Percentiles rank a stretch among this genome's conserved stretches.
Conservation (phyloP, 345 rosid species). For the Abelmoschus esculentus region DNA sequence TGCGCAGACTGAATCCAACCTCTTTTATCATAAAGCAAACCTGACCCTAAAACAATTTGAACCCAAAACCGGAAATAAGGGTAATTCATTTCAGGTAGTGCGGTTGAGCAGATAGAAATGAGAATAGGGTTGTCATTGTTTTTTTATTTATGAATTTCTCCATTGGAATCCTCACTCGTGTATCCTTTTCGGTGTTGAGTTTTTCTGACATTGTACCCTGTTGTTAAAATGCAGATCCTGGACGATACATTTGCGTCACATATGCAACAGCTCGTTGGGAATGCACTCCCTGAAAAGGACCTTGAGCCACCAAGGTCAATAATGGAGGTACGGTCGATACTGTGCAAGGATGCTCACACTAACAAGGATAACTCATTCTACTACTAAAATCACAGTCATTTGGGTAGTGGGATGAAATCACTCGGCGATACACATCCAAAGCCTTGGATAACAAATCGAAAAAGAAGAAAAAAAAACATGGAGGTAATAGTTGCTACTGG, state of each 20-base stretch:
- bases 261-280: slow-evolving; percentile 91
- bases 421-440: not conserved
- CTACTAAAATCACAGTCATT: slow-evolving; percentile 18
- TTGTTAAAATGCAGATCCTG: slow-evolving; percentile 48
- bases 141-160: not conserved
- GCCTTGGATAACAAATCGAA: not conserved
- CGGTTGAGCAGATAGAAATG: no score
- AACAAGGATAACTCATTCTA: slow-evolving; percentile 59
- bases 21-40: no score
- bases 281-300: slow-evolving; percentile 71
- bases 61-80: no score
- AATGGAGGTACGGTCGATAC: slow-evolving; percentile 82
- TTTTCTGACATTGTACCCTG: not conserved
- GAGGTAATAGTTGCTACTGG: not conserved
- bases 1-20: no score
- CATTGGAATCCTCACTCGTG: not conserved
- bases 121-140: no score
- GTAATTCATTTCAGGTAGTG: no score
- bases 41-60: no score
- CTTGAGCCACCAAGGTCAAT: slow-evolving; percentile 90
- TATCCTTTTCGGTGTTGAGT: not conserved
- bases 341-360: slow-evolving; percentile 75
- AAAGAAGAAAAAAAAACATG: not conserved
- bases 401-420: not conserved
- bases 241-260: slow-evolving; percentile 92